Evolutionary conservation across 2,329 filamentous ascomycete species (phyloP).

Genomic region (Beauveria sp.): DNA sequence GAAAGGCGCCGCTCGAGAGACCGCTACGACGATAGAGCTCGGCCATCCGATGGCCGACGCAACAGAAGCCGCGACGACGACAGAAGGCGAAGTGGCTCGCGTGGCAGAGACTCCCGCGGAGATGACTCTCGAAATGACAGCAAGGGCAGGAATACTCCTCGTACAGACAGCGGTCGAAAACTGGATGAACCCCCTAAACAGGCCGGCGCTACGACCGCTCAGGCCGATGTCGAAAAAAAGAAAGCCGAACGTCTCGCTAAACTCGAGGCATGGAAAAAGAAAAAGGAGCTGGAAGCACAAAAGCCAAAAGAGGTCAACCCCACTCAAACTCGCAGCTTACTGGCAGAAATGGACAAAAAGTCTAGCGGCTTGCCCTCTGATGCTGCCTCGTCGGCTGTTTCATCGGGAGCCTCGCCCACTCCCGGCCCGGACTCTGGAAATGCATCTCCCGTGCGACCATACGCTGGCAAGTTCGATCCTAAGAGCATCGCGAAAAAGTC

Average conservation of each 20-base stretch:
- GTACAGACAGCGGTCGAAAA: background rate
- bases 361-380: conserved; percentile 36
- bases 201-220: conserved; percentile 40
- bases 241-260: conserved; percentile 75
- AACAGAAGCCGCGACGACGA: conserved; percentile 59
- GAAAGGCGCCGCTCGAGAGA: conserved; percentile 61
- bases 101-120: conserved; percentile 58
- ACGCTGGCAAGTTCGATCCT: conserved; percentile 76
- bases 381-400: conserved; percentile 42
- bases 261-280: conserved; percentile 87
- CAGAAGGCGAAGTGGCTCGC: conserved; percentile 67
- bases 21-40: conserved; percentile 49
- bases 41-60: conserved; percentile 52
- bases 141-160: conserved; percentile 40
- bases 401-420: conserved; percentile 43
- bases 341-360: conserved; percentile 68
- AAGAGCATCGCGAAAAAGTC: conserved; percentile 80
- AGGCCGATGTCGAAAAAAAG: conserved; percentile 60
- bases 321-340: conserved; percentile 57
- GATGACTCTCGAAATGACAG: conserved; percentile 65
- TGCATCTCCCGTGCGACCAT: conserved; percentile 48
- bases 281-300: conserved; percentile 67
- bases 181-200: background rate
- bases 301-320: conserved; percentile 63
- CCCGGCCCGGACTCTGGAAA: conserved; percentile 33